phyloP scores from a whole-genome alignment of 2,329 filamentous ascomycete genomes.

The Rhinocladiella similis region DNA sequence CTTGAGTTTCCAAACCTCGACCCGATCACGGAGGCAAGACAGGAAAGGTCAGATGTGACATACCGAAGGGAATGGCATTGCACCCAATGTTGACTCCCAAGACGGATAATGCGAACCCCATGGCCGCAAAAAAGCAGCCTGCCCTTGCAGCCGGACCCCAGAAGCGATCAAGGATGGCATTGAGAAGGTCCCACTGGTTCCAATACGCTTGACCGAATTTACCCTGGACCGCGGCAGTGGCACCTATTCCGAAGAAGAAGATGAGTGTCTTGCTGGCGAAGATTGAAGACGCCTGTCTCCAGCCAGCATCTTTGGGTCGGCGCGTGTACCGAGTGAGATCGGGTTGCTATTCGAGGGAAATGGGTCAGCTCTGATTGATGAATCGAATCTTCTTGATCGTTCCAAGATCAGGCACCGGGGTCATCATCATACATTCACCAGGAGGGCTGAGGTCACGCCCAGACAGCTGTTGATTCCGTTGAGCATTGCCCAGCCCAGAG shows the following conservation, averaged over 20 bases:
- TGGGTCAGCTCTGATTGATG: too few species aligned
- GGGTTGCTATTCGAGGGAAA: neutral
- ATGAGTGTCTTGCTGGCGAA: slow-evolving; percentile 41
- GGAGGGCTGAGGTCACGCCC: neutral
- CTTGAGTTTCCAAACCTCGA: neutral
- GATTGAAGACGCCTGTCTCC: slow-evolving; percentile 21
- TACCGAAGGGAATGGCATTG: slow-evolving; percentile 40
- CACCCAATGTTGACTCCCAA: slow-evolving; percentile 55
- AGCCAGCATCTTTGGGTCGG: slow-evolving; percentile 3
- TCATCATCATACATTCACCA: neutral
- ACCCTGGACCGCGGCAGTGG: slow-evolving; percentile 39
- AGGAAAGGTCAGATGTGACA: neutral
- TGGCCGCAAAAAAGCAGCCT: slow-evolving; percentile 51
- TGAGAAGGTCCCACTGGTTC: slow-evolving; percentile 48
- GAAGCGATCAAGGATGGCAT: slow-evolving; percentile 41
- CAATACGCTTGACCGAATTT: slow-evolving; percentile 42
- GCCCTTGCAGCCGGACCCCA: slow-evolving; percentile 35
- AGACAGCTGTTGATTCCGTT: neutral
- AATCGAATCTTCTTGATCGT: neutral
- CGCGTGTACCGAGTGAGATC: neutral
- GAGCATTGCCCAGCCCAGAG: neutral
- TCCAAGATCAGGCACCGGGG: neutral
- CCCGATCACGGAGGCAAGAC: neutral
- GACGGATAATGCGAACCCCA: slow-evolving; percentile 55
- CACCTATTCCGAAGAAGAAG: slow-evolving; percentile 44